phyloP scores from a whole-genome alignment of 208 protist species.

The Vickermania spadyakhi region DNA sequence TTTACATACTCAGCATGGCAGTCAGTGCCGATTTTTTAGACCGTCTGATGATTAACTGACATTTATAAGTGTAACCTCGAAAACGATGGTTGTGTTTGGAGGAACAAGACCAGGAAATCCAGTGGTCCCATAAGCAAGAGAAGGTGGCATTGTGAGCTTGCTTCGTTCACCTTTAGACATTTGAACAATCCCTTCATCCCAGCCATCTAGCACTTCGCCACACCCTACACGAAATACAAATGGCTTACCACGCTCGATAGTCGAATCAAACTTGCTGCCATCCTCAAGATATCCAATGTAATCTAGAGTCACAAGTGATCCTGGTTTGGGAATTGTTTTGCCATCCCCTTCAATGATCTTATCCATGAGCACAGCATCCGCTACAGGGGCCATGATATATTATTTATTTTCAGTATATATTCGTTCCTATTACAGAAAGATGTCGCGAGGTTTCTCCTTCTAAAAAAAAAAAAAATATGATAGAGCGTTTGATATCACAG shows the following conservation, averaged over 20 bases:
- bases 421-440: background rate
- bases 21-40: too few species aligned
- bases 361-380: slow-evolving; percentile 79
- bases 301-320: slow-evolving; percentile 85
- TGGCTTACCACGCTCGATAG: slow-evolving; percentile 76
- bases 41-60: slow-evolving; percentile 49
- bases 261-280: slow-evolving; percentile 84
- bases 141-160: slow-evolving; percentile 86
- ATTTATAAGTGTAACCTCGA: slow-evolving; percentile 89
- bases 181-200: slow-evolving; percentile 91
- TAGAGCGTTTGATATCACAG: background rate
- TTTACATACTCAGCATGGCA: too few species aligned
- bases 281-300: slow-evolving; percentile 80
- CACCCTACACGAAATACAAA: slow-evolving; percentile 90
- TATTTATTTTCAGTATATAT: slow-evolving; percentile 1
- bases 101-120: slow-evolving; percentile 89
- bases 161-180: slow-evolving; percentile 91
- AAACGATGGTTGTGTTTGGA: slow-evolving; percentile 81
- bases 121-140: slow-evolving; percentile 78
- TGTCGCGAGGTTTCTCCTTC: background rate
- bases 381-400: slow-evolving; percentile 10
- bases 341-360: slow-evolving; percentile 91
- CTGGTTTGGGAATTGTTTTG: slow-evolving; percentile 77
- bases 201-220: slow-evolving; percentile 91
- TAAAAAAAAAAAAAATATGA: slow-evolving; percentile 12